Evolutionary conservation across 352 stramenopile species (phyloP), one percentile per base, ranked within the genome.

Genomic region (Pythium brachiatum): DNA sequence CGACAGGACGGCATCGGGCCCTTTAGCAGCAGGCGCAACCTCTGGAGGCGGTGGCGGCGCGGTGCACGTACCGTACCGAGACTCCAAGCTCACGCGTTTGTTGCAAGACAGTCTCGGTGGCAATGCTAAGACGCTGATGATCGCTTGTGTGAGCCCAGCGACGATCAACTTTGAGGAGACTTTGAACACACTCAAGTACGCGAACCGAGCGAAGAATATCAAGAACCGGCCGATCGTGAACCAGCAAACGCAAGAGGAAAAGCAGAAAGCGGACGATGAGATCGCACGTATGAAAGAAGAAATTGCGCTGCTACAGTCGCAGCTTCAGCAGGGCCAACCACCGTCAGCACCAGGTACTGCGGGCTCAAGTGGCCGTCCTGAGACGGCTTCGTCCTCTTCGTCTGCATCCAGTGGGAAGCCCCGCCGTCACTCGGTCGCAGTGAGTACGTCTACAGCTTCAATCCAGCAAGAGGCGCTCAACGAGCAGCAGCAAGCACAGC

Each of bases 191-290:
- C 83, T 99, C 18, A 95, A 98, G 62, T 99, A 99, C 72, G 96
- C 96, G 4, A 99, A 98, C 67, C 91, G 97, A 16, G 98, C 98
- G 38, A 99, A 99, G 79, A 99, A 99, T 66, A 99, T 99, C 69
- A 98, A 99, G 67, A 99, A 99, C 73, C 97, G 97, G 55, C 96
- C 97, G 3, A 96, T 98, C 57, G 97, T 99, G 44, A 99, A 99
- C 71, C 75, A 90, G 23, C 76, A 88, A 25, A 65, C 66, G 0
- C 71, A 76, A n/a, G 78, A 88, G 26, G 73, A 76, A 2, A 83
- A 90, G 44, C 66, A 79, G 34, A 75, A 73, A 25, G 77, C 68
- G 13, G 78, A 90, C 7, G 65, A 79, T 27, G 73, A 85, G 44
- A 84, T 95, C 25, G 60, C 68, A 21, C 83, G 82, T 18, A 94